A percentile compares a stretch with the other conserved stretches of the same genome.
These are phyloP conservation scores for Tylopilus subfusipes DNA, from an alignment of 768 basidiomycete species.

Conservation along the genomic window DNA sequence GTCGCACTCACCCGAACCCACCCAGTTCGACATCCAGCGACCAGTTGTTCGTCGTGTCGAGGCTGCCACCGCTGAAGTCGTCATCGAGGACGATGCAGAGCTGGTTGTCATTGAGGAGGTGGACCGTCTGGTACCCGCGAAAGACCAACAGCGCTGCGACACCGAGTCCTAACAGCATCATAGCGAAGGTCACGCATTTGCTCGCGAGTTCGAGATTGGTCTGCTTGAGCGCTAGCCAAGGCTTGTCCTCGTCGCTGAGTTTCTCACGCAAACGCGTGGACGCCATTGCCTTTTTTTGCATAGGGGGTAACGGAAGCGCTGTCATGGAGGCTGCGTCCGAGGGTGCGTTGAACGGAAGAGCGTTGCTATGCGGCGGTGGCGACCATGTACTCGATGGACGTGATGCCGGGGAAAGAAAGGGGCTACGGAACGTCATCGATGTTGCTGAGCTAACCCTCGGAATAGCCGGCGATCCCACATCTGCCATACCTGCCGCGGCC, in stretches of 20 bases:
- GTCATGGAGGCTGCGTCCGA: conserved; percentile 28
- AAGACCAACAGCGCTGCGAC: conserved; percentile 44
- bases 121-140: conserved; percentile 40
- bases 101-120: conserved; percentile 33
- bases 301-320: conserved; percentile 41
- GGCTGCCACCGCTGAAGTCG: conserved; percentile 38
- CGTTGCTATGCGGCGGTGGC: conserved; percentile 44
- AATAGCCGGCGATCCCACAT: conserved; percentile 16
- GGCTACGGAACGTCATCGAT: conserved; percentile 52
- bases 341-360: conserved; percentile 24
- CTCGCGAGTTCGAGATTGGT: conserved; percentile 30
- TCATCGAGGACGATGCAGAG: conserved; percentile 49
- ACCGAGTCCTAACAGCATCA: conserved; percentile 41
- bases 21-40: conserved; percentile 48
- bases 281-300: conserved; percentile 34
- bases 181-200: conserved; percentile 47
- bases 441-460: conserved; percentile 43
- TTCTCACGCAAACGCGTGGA: conserved; percentile 52
- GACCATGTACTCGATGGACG: conserved; percentile 63
- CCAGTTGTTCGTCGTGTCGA: conserved; percentile 46
- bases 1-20: conserved; percentile 43
- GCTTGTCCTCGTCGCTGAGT: conserved; percentile 47
- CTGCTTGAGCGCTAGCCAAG: conserved; percentile 41
- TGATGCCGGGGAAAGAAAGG: conserved; percentile 68
- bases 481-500: conserved; percentile 21